Base-by-base conservation (phyloP, 2,329 filamentous ascomycete species). In the Sphaerulina populicola region DNA sequence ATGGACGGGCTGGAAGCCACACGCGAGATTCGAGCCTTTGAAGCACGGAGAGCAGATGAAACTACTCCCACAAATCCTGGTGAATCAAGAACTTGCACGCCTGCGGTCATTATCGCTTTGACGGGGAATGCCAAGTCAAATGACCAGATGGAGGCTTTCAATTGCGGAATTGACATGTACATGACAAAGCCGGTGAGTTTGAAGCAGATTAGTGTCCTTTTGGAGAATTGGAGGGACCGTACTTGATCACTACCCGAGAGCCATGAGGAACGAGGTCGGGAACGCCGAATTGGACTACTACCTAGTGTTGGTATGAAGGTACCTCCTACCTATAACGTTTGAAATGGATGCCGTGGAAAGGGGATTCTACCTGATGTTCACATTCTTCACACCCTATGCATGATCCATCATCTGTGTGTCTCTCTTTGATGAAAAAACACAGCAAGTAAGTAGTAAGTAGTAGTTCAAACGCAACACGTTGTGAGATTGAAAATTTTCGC, bases 121-220 rank as follows among this genome's bases (percentile, higher is more conserved):
- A 67, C 66, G 0, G 66, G 66, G n/a, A 61, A 67, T 8, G 61
- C 62, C 9, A 57, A 55, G 10, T 39, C 50, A 6, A 60, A 49
- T 41, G 60, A 59, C 9, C 60, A 64, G 38, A 54, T 56, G 7
- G 56, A 60, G n/a, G 64, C 66, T 1, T 59, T 62, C 39, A 50
- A 56, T 14, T 47, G 54, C 10, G 66, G 66, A 2, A 56, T 68
- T 11, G 61, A 68, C 44, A 48, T 57, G 30, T 67, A 62, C 29
- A 53, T 66, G 50, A 63, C 63, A n/a, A 68, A 68, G 52, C 66
- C 66, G 7, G 60, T 66, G 9, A 57, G 52, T 5, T 59, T 66
- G 57, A 60, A 60, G 48, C 57, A 61, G 35, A 39, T 65, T 7
- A 52, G 57, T 0, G 53, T 47, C 18, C 36, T 59, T 38, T 37